phyloP scores from a whole-genome alignment of 129 eudicot species.

The Deinandra increscens region DNA sequence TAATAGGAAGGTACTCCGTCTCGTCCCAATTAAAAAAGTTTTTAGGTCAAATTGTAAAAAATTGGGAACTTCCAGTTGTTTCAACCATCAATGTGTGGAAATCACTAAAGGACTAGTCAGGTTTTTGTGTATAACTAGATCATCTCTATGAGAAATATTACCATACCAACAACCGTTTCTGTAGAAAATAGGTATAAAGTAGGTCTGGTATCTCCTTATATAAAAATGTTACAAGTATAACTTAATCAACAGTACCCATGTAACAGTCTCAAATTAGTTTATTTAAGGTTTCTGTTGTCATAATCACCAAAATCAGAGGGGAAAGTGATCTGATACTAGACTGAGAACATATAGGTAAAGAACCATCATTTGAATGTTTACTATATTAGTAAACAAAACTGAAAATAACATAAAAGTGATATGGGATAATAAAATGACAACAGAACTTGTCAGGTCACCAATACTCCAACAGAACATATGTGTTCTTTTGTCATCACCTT shows the following conservation, averaged over 20 bases:
- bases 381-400: neutral
- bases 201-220: neutral
- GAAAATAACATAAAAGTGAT: neutral
- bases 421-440: neutral
- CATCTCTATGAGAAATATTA: neutral
- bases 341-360: neutral
- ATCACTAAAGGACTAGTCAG: neutral
- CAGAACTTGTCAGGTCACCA: too few species aligned
- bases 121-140: neutral
- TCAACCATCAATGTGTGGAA: neutral
- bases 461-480: too few species aligned
- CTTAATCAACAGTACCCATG: neutral
- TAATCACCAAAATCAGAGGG: neutral
- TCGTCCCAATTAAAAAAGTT: neutral
- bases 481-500: neutral
- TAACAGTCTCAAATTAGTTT: neutral
- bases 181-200: slow-evolving; percentile 11
- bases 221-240: neutral
- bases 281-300: neutral
- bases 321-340: neutral
- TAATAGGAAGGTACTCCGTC: neutral
- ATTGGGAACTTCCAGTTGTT: neutral
- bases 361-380: neutral
- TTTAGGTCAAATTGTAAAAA: slow-evolving; percentile 1
- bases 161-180: neutral